Conservation (phyloP, 1,284 basidiomycete genomes). For the Marasmius sp. region DNA sequence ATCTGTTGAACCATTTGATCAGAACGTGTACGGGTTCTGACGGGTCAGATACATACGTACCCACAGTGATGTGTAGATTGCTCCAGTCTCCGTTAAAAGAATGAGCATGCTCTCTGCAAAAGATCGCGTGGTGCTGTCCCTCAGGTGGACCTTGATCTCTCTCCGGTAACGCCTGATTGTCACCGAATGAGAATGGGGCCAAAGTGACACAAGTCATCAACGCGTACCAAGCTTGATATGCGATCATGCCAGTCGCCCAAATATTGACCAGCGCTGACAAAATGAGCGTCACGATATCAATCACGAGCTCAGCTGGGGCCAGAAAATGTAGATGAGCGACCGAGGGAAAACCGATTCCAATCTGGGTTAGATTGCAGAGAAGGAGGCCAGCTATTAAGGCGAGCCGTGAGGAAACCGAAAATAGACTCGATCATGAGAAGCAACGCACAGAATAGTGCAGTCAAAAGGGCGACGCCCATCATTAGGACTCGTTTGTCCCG, state of each 20-base stretch:
- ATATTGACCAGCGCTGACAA: constrained; percentile 10
- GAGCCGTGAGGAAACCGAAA: background rate
- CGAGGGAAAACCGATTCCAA: constrained; percentile 8
- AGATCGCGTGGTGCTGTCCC: background rate
- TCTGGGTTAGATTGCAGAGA: constrained; percentile 13
- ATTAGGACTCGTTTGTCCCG: constrained; percentile 4
- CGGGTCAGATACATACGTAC: background rate
- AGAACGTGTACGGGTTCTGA: no score
- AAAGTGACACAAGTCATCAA: background rate
- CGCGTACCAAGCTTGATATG: constrained; percentile 9
- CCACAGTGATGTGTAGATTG: constrained; percentile 10
- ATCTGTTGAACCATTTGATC: constrained; percentile 1
- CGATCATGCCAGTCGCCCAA: constrained; percentile 15
- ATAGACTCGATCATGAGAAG: background rate
- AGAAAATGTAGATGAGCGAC: constrained; percentile 6
- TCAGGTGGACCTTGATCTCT: constrained; percentile 1
- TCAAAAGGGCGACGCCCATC: background rate
- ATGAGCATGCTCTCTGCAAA: constrained; percentile 9
- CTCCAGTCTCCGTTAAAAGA: constrained; percentile 12
- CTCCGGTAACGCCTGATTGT: constrained; percentile 6
- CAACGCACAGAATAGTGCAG: constrained; percentile 3
- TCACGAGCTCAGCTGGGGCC: constrained; percentile 1
- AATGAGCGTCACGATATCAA: constrained; percentile 8
- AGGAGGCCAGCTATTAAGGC: constrained; percentile 1
- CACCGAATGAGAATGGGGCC: background rate